phyloP scores from a whole-genome alignment of 257 asterid species.

The Rehmannia glutinosa region DNA sequence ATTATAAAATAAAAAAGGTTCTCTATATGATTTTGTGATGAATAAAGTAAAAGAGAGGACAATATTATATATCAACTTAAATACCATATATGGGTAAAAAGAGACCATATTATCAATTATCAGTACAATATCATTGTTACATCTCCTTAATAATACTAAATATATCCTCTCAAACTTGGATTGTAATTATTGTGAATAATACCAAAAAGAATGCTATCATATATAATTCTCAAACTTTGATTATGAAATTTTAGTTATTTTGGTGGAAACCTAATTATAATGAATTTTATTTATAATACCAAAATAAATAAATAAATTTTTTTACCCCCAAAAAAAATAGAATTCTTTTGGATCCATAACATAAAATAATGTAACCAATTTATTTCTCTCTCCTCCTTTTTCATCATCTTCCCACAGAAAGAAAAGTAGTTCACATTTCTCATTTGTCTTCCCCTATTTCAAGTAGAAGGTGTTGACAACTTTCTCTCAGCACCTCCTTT shows the following conservation, averaged over 20 bases:
- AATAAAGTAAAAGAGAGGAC: too few relatives aligned
- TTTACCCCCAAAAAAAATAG: too few relatives aligned
- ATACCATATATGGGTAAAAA: too few relatives aligned
- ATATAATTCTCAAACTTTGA: too few relatives aligned
- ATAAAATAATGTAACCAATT: background rate
- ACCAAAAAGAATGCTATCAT: too few relatives aligned
- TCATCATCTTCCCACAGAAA: background rate
- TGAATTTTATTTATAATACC: too few relatives aligned
- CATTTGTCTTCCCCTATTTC: constrained; percentile 16
- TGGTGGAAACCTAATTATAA: background rate
- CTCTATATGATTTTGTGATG: background rate
- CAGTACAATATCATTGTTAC: background rate
- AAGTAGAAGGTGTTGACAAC: constrained; percentile 21
- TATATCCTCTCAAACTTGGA: background rate
- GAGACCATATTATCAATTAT: background rate
- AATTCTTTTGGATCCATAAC: too few relatives aligned
- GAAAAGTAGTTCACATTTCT: constrained; percentile 1
- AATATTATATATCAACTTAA: background rate
- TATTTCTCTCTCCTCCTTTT: background rate
- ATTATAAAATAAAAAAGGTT: background rate
- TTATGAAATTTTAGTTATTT: too few relatives aligned
- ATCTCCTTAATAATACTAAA: background rate
- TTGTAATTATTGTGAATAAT: background rate
- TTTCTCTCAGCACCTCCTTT: constrained; percentile 21
- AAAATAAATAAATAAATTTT: too few relatives aligned